Conservation (phyloP, 2,329 filamentous ascomycete genomes). For the Aureobasidium musti region DNA sequence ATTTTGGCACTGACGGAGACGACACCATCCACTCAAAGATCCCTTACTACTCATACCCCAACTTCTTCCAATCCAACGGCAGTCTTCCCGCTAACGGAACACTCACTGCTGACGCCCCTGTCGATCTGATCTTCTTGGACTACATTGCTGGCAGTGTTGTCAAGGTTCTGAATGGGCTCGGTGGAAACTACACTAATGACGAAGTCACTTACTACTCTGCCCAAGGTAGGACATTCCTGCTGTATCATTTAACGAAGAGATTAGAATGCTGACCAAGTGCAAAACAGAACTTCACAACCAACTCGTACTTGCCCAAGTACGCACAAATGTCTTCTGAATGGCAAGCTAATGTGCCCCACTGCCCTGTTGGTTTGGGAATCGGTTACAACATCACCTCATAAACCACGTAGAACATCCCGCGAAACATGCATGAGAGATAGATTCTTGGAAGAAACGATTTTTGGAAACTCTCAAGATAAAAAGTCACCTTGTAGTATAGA, state of each 20-base stretch:
- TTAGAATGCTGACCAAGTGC: neutral
- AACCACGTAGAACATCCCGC: neutral
- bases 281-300: conserved; percentile 44
- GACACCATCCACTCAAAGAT: conserved; percentile 57
- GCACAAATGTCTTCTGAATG: conserved; percentile 43
- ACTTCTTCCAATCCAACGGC: conserved; percentile 54
- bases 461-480: neutral
- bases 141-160: conserved; percentile 48
- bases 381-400: conserved; percentile 30
- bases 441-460: neutral
- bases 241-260: neutral
- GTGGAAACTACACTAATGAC: conserved; percentile 38
- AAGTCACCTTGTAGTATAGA: neutral
- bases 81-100: conserved; percentile 51
- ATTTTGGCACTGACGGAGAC: conserved; percentile 59
- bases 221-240: conserved; percentile 31
- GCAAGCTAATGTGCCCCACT: conserved; percentile 46
- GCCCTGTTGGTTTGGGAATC: conserved; percentile 41
- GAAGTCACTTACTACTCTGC: conserved; percentile 45
- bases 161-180: conserved; percentile 42
- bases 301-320: conserved; percentile 47
- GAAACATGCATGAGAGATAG: neutral
- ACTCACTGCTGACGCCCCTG: conserved; percentile 48
- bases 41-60: conserved; percentile 52
- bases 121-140: conserved; percentile 59